Evolutionary conservation across 2,329 filamentous ascomycete genomes (phyloP).

Genomic region (Cordyceps cateniannulata): DNA sequence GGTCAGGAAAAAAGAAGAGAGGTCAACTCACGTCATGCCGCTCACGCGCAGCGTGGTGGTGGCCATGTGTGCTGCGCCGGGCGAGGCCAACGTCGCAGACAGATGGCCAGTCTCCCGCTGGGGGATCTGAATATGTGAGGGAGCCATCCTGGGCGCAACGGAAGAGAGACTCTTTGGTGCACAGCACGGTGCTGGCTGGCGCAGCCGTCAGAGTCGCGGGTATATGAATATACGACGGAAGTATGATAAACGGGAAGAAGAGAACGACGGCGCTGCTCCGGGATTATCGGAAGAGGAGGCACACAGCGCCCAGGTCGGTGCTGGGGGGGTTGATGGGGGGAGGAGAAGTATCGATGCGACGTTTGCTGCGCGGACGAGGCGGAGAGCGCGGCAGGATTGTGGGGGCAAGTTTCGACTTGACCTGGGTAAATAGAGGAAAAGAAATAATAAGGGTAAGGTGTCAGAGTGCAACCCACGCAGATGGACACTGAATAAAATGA

Average conservation of each 20-base stretch:
- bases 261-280: not conserved
- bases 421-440: not conserved
- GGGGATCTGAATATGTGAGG: constrained; percentile 42
- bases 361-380: not conserved
- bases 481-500: not conserved
- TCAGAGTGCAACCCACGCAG: not conserved
- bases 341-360: not conserved
- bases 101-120: constrained; percentile 28
- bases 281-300: not conserved
- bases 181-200: constrained; percentile 8
- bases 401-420: constrained; percentile 8
- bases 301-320: not conserved
- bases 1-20: not conserved
- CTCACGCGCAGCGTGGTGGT: constrained; percentile 87
- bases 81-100: constrained; percentile 14
- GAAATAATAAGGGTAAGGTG: not conserved
- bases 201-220: not conserved
- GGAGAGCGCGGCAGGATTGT: constrained; percentile 4
- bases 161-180: not conserved
- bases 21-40: constrained; percentile 67
- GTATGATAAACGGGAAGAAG: not conserved
- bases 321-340: not conserved
- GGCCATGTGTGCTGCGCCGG: constrained; percentile 56
- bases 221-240: not conserved
- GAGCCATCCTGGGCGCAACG: constrained; percentile 39